phyloP scores from a whole-genome alignment of 768 basidiomycete genomes.

The Lactarius hatsudake region DNA sequence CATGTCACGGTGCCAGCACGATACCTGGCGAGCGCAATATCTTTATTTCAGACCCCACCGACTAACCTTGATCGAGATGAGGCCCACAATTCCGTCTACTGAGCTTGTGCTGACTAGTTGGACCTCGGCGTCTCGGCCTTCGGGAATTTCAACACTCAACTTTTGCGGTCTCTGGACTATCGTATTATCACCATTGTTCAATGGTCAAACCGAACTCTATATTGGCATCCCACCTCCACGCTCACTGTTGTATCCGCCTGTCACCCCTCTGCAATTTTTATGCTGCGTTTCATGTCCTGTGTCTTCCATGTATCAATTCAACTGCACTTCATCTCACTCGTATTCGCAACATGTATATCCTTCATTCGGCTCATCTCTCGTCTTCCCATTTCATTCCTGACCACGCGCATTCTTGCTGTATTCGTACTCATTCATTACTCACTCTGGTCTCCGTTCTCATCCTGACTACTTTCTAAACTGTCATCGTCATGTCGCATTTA shows the following conservation, averaged over 20 bases:
- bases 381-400: not conserved
- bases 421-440: conserved; percentile 1
- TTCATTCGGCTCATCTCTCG: not conserved
- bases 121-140: not conserved
- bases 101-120: not conserved
- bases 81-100: not conserved
- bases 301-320: not conserved
- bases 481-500: conserved; percentile 19
- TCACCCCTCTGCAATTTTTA: not conserved
- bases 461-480: not conserved
- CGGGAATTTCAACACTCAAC: not conserved
- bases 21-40: conserved; percentile 56
- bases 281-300: conserved; percentile 1
- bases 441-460: conserved; percentile 2
- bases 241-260: not conserved
- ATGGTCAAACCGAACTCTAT: not conserved
- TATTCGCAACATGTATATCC: not conserved
- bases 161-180: conserved; percentile 1
- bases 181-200: not conserved
- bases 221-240: not conserved
- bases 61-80: conserved; percentile 26
- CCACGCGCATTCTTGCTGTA: not conserved
- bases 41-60: conserved; percentile 47
- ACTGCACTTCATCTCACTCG: conserved; percentile 1
- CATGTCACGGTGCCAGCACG: conserved; percentile 62